Evolutionary conservation across 352 stramenopile species (phyloP), one percentile per base, ranked within the genome.

Genomic region (Blastocystis hominis): DNA sequence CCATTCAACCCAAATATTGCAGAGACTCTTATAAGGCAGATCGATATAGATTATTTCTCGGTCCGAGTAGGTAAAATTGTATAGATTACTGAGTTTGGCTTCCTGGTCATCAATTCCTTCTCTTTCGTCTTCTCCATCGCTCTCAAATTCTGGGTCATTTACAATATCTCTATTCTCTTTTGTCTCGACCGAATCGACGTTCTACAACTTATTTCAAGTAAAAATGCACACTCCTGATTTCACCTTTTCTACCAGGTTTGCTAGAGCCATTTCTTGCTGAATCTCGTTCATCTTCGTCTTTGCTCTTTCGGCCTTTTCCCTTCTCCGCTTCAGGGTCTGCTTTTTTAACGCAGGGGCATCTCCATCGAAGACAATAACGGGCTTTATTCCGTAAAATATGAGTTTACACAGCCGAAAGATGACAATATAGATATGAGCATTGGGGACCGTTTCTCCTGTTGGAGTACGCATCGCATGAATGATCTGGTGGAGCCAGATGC

Each of bases 401-500:
- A 97, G 88, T 87, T 94, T 75, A 24, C 84, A 88, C 63, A 76
- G 7, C 17, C 72, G 46, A 44, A 88, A 47, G 36, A 55, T 66
- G 13, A 89, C 54, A 89, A 70, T 89, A 34, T 62, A 70, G 46
- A 99, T 89, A 92, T 98, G 94, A 62, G 95, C 94, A 90, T 96
- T 97, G 87, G 92, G 92, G 81, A 97, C 94, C 89, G 98, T 96
- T 53, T 94, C 93, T 69, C 96, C 94, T 10, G 93, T 91, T 56
- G 98, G 94, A 69, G 98, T 94, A 56, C 95, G 93, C 93, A 98
- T 98, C 53, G 96, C 96, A 90, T 98, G 98, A 88, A 98, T 92
- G 89, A 99, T 98, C 91, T 99, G 96, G 36, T 94, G 98, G 77
- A 99, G 91, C 97, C 97, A 99, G 90, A 99, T 99, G 89, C 93